Evolutionary conservation across 495 filamentous ascomycete species (phyloP).

Genomic region (Trichoderma parareesei): DNA sequence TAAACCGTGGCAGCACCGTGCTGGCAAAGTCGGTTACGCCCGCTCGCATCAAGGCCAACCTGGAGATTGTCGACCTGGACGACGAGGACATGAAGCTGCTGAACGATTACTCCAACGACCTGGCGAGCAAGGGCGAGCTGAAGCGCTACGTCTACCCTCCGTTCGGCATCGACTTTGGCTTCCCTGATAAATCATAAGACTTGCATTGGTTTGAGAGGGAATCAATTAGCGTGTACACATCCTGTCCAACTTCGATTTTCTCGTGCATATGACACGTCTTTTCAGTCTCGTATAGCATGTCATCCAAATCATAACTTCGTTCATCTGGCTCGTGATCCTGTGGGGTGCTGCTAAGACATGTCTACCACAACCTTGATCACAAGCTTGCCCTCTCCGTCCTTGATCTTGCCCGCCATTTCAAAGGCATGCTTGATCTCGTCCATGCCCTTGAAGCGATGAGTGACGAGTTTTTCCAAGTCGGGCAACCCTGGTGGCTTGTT

Average conservation of each 20-base stretch:
- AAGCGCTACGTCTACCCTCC: constrained; percentile 70
- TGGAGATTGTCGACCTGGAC: constrained; percentile 59
- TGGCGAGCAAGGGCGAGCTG: constrained; percentile 53
- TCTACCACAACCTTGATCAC: constrained; percentile 49
- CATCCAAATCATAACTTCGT: background rate
- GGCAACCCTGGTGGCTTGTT: constrained; percentile 47
- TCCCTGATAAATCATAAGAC: constrained; percentile 57
- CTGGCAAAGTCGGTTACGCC: constrained; percentile 74
- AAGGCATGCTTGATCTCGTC: constrained; percentile 39
- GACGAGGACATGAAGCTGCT: constrained; percentile 57
- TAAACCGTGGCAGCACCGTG: constrained; percentile 63
- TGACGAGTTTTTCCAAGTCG: constrained; percentile 57
- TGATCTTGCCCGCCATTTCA: constrained; percentile 42
- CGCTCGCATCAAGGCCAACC: constrained; percentile 65
- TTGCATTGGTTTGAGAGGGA: background rate
- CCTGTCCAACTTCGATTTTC: background rate
- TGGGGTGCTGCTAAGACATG: constrained; percentile 20
- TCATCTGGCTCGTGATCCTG: background rate
- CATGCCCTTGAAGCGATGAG: constrained; percentile 51
- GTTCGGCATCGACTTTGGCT: constrained; percentile 70
- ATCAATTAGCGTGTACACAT: background rate
- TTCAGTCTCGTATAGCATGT: background rate
- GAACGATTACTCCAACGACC: constrained; percentile 47
- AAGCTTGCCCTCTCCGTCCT: constrained; percentile 42
- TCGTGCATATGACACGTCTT: too few relatives aligned